Percentiles rank a stretch among this genome's conserved stretches.
Evolutionary conservation across 495 filamentous ascomycete genomes (phyloP).

Genomic region (Ramalina intermedia): DNA sequence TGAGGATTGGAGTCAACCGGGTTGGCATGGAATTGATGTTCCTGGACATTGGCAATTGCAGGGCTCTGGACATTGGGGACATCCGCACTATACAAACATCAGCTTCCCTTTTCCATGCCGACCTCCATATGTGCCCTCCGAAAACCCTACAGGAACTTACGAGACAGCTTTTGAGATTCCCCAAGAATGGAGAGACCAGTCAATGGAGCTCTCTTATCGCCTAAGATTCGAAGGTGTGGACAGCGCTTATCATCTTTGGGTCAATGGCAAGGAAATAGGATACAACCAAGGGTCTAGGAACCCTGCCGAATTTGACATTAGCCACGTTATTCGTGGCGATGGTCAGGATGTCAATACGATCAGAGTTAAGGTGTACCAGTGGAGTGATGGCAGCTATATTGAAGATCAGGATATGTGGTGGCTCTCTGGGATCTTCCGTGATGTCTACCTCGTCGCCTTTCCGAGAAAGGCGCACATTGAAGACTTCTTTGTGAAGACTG

Average conservation of each 20-base stretch:
- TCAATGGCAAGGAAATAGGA: slow-evolving; percentile 43
- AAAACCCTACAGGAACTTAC: slow-evolving; percentile 51
- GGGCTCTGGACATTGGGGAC: slow-evolving; percentile 45
- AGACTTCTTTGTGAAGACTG: slow-evolving; percentile 40
- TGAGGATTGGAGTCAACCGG: slow-evolving; percentile 5
- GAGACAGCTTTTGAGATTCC: slow-evolving; percentile 37
- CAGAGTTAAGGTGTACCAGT: slow-evolving; percentile 45
- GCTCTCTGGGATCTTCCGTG: slow-evolving; percentile 53
- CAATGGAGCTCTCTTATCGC: slow-evolving; percentile 33
- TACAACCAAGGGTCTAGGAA: slow-evolving; percentile 55
- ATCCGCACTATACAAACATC: slow-evolving; percentile 50
- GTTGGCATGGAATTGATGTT: slow-evolving; percentile 41
- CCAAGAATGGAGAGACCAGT: slow-evolving; percentile 11
- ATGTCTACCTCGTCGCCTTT: slow-evolving; percentile 46
- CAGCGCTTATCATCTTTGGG: slow-evolving; percentile 49
- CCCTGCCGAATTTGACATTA: slow-evolving; percentile 47
- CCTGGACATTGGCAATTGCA: slow-evolving; percentile 61
- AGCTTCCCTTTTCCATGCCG: slow-evolving; percentile 46
- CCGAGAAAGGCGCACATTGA: slow-evolving; percentile 36
- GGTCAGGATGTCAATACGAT: slow-evolving; percentile 29
- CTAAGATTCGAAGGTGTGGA: slow-evolving; percentile 55
- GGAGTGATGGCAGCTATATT: slow-evolving; percentile 48
- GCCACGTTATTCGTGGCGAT: slow-evolving; percentile 23
- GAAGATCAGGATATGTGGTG: slow-evolving; percentile 51
- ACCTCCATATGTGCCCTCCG: slow-evolving; percentile 42